These are phyloP conservation scores for Sporobolus alterniflorus DNA, from an alignment of 202 grass and related monocot species.

Conservation along the genomic window DNA sequence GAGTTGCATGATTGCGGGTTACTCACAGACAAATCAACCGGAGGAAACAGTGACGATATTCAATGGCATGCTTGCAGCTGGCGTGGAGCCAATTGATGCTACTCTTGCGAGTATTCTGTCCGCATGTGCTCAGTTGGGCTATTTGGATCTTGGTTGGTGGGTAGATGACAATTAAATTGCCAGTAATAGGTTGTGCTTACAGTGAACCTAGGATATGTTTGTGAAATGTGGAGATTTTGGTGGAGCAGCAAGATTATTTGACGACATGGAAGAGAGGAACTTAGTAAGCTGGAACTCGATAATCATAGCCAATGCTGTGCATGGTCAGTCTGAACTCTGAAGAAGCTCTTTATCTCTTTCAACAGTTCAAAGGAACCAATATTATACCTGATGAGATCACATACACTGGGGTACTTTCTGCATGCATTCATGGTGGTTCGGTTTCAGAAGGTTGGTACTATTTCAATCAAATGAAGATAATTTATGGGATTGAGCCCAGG, in stretches of 20 bases:
- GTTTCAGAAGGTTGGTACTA: conserved; percentile 49
- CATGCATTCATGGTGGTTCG: conserved; percentile 62
- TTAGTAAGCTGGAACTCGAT: conserved; percentile 72
- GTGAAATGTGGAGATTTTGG: conserved; percentile 74
- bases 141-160: conserved; percentile 63
- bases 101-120: conserved; percentile 62
- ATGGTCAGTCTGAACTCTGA: conserved; percentile 60
- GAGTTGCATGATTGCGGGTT: conserved; percentile 79
- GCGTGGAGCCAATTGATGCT: conserved; percentile 59
- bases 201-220: conserved; percentile 64
- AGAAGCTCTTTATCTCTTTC: conserved; percentile 50
- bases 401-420: conserved; percentile 66
- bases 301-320: conserved; percentile 51
- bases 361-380: conserved; percentile 44
- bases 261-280: conserved; percentile 57
- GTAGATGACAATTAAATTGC: conserved; percentile 51
- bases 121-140: conserved; percentile 56
- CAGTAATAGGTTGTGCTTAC: conserved; percentile 42
- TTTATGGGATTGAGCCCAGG: conserved; percentile 55
- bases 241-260: conserved; percentile 59
- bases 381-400: conserved; percentile 62
- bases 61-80: conserved; percentile 56
- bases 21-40: conserved; percentile 51
- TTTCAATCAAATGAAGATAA: conserved; percentile 66
- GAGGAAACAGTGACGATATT: conserved; percentile 63